Base-by-base conservation (phyloP, 2,329 filamentous ascomycete genomes). In the Volutella citrinella region DNA sequence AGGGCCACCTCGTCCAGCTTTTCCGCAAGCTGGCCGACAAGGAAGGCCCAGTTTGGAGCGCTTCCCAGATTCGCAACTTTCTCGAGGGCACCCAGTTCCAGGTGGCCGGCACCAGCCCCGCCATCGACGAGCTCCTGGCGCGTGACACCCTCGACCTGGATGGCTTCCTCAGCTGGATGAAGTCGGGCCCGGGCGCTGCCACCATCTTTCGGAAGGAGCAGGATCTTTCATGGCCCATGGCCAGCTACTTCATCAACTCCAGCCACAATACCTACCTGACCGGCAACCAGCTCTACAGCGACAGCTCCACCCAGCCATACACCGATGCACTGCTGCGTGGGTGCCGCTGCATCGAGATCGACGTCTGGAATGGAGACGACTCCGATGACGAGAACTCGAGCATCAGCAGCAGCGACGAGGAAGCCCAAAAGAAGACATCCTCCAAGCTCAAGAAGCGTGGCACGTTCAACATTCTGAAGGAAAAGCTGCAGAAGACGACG, bases 191-290 rank as follows among this genome's bases (percentile, higher is more conserved):
- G 10, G 62, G 66, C 35, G 63, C 68, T 25, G 60, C 64, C 21
- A 61, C 65, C 13, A 63, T 60, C 2, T 68, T 69, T 3, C 59
- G 59, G 14, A 49, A 53, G 16, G 43, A 61, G 4, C 55, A 67
- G 34, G 74, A 79, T 35, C 74, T 93, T 35, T 78, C 87, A 32
- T 84, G 81, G 52, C 90, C 90, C 1, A 66, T 96, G 43, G 85
- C 88, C 39, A 89, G 88, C 63, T 96, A 96, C 64, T 95, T 88
- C 63, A 87, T 96, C 57, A 94, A 84, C 43, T 95, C 87, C 51
- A 95, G 89, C 36, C 90, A 96, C 70, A 96, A 96, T 64, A 96
- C 90, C 0, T 96, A 96, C 51, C 76, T 96, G 15, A 78, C 89
- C 3, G 90, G 90, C 16, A 86, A 91, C 56, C 90, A 96, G 66